Percentiles rank a stretch among this genome's conserved stretches.
Conservation (phyloP, 2,329 filamentous ascomycete genomes). For the Pochonia chlamydosporia region DNA sequence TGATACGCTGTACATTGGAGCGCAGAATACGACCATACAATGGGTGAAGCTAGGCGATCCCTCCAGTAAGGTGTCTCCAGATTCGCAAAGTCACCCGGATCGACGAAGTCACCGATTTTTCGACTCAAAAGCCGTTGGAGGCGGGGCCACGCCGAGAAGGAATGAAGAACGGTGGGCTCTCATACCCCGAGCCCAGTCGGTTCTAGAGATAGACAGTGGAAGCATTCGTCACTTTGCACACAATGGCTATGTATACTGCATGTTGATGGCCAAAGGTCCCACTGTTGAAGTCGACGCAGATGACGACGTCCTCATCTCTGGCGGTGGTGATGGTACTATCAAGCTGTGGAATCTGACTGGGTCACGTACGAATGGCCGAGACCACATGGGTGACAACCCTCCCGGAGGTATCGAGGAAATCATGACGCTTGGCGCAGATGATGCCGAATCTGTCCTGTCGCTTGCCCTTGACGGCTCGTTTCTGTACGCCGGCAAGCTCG, state of each 20-base stretch:
- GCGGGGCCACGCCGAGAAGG: conserved; percentile 68
- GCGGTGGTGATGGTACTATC: conserved; percentile 88
- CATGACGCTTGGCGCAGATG: conserved; percentile 55
- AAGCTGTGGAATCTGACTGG: conserved; percentile 75
- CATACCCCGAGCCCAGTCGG: conserved; percentile 47
- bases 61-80: conserved; percentile 50
- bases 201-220: conserved; percentile 74
- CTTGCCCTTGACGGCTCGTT: conserved; percentile 86
- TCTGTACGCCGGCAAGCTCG: conserved; percentile 82
- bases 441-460: conserved; percentile 64
- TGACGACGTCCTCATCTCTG: conserved; percentile 80
- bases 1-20: conserved; percentile 82
- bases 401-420: conserved; percentile 62
- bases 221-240: conserved; percentile 87
- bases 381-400: conserved; percentile 35
- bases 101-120: conserved; percentile 84
- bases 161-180: conserved; percentile 51
- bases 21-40: conserved; percentile 91
- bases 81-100: conserved; percentile 65
- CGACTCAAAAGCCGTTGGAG: conserved; percentile 81
- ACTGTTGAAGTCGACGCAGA: conserved; percentile 62
- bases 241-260: conserved; percentile 93
- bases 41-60: conserved; percentile 76
- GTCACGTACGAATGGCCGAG: conserved; percentile 1
- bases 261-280: conserved; percentile 73